Evolutionary conservation across 176 grass and related monocot species (phyloP).

Genomic region (Aegilops sharonensis): DNA sequence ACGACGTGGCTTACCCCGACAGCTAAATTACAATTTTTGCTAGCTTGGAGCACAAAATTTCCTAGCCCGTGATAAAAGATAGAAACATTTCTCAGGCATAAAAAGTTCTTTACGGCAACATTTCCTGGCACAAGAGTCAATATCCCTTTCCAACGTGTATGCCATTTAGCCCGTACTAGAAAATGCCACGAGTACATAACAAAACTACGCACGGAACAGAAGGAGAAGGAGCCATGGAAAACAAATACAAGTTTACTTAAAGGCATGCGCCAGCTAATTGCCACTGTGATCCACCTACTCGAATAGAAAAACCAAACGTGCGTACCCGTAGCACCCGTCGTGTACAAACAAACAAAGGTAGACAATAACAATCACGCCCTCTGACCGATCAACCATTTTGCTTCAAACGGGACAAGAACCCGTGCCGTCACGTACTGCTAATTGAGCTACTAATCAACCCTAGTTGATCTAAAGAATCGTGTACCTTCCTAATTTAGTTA

Average conservation of each 20-base stretch:
- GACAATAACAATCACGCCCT: background rate
- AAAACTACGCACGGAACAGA: too few relatives aligned
- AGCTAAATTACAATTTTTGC: background rate
- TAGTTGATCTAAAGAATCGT: background rate
- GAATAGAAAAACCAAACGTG: constrained; percentile 39
- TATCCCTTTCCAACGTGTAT: background rate
- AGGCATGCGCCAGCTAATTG: background rate
- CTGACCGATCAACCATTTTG: background rate
- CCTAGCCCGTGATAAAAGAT: too few relatives aligned
- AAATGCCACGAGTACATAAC: background rate
- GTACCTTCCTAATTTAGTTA: too few relatives aligned
- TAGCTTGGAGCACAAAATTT: background rate
- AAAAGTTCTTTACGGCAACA: background rate
- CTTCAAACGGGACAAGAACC: background rate
- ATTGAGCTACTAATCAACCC: too few relatives aligned
- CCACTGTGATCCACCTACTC: constrained; percentile 14
- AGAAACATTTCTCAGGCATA: too few relatives aligned
- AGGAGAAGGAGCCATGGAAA: background rate
- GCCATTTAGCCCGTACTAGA: background rate
- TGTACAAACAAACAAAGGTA: background rate
- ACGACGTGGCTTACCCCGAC: constrained; percentile 7
- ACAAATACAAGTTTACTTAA: background rate
- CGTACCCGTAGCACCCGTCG: background rate
- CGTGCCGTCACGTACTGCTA: background rate
- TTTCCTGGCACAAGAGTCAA: background rate